Conservation (phyloP, 345 rosid genomes). For the Geranium brycei region DNA sequence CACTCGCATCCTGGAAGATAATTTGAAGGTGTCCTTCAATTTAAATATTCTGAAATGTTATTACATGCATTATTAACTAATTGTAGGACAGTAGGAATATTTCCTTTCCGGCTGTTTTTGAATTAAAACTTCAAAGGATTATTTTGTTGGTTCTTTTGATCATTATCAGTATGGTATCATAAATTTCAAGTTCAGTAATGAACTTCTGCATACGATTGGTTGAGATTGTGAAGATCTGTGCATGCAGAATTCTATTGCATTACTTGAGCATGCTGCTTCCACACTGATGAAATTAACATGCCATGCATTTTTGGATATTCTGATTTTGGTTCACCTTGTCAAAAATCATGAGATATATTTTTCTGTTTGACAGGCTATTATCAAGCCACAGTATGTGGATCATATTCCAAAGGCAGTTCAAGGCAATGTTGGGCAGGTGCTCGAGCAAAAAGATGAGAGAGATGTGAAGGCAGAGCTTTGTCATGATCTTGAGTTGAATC, state of each 20-base stretch:
- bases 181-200: background rate
- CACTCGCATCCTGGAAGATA: conserved; percentile 89
- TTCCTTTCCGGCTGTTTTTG: background rate
- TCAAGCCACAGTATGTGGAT: conserved; percentile 98
- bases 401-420: conserved; percentile 91
- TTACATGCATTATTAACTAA: background rate
- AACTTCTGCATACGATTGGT: background rate
- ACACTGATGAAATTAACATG: background rate
- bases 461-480: conserved; percentile 64
- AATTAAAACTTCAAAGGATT: too few relatives aligned
- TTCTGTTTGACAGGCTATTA: conserved; percentile 47
- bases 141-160: background rate
- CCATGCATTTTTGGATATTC: background rate
- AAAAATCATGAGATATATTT: background rate
- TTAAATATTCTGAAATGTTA: background rate
- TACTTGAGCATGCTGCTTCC: background rate
- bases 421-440: conserved; percentile 91
- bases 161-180: too few relatives aligned
- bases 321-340: background rate
- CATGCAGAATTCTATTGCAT: background rate
- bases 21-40: conserved; percentile 55
- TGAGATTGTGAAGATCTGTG: background rate
- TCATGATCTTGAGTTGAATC: conserved; percentile 74
- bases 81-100: too few relatives aligned
- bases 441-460: conserved; percentile 87